These are phyloP conservation scores for Phytophthora podocarpi DNA, from an alignment of 352 stramenopile species.

Conservation along the genomic window DNA sequence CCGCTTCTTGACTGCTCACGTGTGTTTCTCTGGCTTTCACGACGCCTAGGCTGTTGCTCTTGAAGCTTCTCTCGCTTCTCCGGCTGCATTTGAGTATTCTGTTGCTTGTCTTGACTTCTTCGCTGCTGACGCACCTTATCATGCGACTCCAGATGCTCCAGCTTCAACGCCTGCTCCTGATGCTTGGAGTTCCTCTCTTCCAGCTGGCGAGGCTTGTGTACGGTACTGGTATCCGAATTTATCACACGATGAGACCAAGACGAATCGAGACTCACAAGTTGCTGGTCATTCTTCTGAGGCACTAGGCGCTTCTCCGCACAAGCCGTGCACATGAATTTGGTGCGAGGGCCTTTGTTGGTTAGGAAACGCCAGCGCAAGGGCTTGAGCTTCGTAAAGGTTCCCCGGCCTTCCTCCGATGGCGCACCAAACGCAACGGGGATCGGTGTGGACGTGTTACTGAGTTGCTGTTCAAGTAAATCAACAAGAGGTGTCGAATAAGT, in stretches of 20 bases:
- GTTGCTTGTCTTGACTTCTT: background rate
- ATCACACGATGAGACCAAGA: conserved; percentile 3
- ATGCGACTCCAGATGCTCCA: conserved; percentile 23
- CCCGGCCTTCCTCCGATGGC: conserved; percentile 1
- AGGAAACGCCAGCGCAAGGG: conserved; percentile 35
- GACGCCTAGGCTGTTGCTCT: background rate
- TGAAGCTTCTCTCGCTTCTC: conserved; percentile 26
- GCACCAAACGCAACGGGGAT: conserved; percentile 20
- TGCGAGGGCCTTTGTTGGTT: conserved; percentile 23
- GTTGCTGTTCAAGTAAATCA: conserved; percentile 13
- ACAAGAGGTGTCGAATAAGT: background rate
- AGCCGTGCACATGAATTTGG: conserved; percentile 26
- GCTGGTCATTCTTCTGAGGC: conserved; percentile 1
- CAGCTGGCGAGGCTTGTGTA: background rate
- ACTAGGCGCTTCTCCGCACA: conserved; percentile 31
- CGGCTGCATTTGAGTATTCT: background rate
- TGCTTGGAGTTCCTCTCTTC: conserved; percentile 8
- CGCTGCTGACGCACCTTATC: conserved; percentile 6
- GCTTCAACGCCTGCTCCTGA: background rate
- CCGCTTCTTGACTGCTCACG: conserved; percentile 7
- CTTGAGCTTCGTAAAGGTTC: conserved; percentile 24
- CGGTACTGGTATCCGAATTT: background rate
- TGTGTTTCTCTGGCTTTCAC: background rate
- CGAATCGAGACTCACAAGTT: conserved; percentile 11
- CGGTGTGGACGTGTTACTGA: conserved; percentile 20